A percentile compares a stretch with the other conserved stretches of the same genome.
phyloP scores from a whole-genome alignment of 2,329 filamentous ascomycete species.

The Alternaria gansuensis region DNA sequence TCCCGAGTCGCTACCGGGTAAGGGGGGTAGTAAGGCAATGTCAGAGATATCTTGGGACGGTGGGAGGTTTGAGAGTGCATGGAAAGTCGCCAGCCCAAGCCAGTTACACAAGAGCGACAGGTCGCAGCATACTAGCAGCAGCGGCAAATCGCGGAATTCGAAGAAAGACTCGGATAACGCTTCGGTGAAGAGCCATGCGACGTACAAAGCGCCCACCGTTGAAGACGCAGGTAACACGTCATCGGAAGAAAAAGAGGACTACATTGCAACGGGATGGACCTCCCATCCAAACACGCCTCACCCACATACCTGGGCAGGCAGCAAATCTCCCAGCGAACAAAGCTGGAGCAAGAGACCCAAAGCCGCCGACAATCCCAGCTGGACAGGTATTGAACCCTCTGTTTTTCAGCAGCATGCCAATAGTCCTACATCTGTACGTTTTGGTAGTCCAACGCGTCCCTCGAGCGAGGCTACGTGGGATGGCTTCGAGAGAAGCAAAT shows the following conservation, averaged over 20 bases:
- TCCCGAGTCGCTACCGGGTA: conserved; percentile 17
- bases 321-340: background rate
- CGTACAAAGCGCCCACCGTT: conserved; percentile 36
- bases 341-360: conserved; percentile 8
- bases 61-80: conserved; percentile 1
- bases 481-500: conserved; percentile 32
- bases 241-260: conserved; percentile 10
- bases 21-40: background rate
- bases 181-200: conserved; percentile 25
- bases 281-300: conserved; percentile 4
- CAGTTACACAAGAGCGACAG: conserved; percentile 6
- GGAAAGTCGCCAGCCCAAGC: conserved; percentile 8
- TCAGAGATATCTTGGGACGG: conserved; percentile 8
- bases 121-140: conserved; percentile 4
- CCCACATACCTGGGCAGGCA: conserved; percentile 12
- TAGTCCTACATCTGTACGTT: background rate
- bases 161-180: conserved; percentile 10
- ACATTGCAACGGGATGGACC: conserved; percentile 6
- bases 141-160: background rate
- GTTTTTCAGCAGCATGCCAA: background rate
- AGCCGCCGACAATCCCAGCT: conserved; percentile 5
- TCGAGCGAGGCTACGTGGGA: conserved; percentile 27
- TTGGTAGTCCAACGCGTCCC: background rate
- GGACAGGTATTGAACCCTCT: conserved; percentile 10
- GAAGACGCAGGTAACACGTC: conserved; percentile 30